Percentiles rank a stretch among this genome's conserved stretches.
Conservation (phyloP, 805 yeast genomes). For the Grigorovia yakushimaensis region DNA sequence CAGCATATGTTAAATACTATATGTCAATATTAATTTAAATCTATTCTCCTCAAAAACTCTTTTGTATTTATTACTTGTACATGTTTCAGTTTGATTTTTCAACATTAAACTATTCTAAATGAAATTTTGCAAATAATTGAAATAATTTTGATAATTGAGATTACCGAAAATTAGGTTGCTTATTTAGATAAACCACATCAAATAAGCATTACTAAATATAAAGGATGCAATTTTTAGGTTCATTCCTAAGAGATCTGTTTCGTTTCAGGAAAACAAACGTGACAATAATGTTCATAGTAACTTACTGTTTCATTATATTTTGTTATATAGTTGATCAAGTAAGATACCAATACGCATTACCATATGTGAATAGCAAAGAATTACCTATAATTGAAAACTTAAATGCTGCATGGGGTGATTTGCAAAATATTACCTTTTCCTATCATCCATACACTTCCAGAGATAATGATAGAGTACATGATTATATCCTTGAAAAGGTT, state of each 20-base stretch:
- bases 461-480: slow-evolving; percentile 69
- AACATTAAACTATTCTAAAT: no score
- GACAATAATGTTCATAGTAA: slow-evolving; percentile 42
- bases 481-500: slow-evolving; percentile 44
- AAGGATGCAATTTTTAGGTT: neutral
- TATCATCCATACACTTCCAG: slow-evolving; percentile 75
- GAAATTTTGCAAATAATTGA: neutral
- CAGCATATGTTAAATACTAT: no score
- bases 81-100: neutral
- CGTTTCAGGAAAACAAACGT: slow-evolving; percentile 69
- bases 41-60: no score
- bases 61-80: no score
- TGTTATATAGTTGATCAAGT: slow-evolving; percentile 25
- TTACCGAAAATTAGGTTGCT: no score
- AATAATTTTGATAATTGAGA: neutral
- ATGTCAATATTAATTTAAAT: no score
- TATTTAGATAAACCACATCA: no score
- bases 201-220: no score
- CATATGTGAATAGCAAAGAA: slow-evolving; percentile 5
- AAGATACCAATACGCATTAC: slow-evolving; percentile 10
- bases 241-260: slow-evolving; percentile 27
- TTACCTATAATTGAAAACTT: slow-evolving; percentile 10
- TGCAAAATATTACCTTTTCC: slow-evolving; percentile 54
- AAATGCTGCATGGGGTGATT: slow-evolving; percentile 51
- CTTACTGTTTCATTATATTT: slow-evolving; percentile 35